Base-by-base conservation (phyloP, 2,329 filamentous ascomycete genomes). In the Penicillium sumatraense region DNA sequence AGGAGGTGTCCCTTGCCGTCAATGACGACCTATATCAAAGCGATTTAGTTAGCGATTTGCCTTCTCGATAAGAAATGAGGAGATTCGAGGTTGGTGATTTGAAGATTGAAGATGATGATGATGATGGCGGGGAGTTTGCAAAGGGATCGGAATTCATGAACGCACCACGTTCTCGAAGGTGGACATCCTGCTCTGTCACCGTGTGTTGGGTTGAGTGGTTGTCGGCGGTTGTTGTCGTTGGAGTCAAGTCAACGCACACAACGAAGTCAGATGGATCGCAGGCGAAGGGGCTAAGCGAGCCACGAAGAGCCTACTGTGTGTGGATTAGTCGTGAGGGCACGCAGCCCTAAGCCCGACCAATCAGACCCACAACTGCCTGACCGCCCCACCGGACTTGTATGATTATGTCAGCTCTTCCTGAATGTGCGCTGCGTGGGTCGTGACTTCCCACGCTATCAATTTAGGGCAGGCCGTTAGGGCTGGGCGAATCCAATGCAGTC, bases 1-100 rank as follows among this genome's bases (percentile, higher is more conserved):
- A 99, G 92, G 80, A 99, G 90, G 84, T 99, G 95, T 83, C 95
- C 95, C 89, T 99, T 99, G 91, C 93, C 95, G 89, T 99, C 95
- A 80, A 99, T 96, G 85, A 97, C 90, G 85, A 97, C 89, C 92
- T 96, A 71, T 65, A 68, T 53, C 65, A 62, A 60, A 70, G 69
- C n/a, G 77, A 72, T 50, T 78, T 66, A 57, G 74, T 81, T 77
- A 67, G 79, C 68, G 59, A 70, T 63, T 57, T 52, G 38, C 51
- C 47, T 47, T 46, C 29, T 46, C 49, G 35, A 53, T 42, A 47
- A 26, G 53, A 53, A 38, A 38, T 33, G 47, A 54, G 18, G 40
- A 33, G 31, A 26, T 26, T 51, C 49, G 48, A 46, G 20, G 23
- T 33, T 55, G 38, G 31, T 23, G 38, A 42, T 51, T 44, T 50